phyloP scores from a whole-genome alignment of 768 basidiomycete species.

The Termitomyces sp. region DNA sequence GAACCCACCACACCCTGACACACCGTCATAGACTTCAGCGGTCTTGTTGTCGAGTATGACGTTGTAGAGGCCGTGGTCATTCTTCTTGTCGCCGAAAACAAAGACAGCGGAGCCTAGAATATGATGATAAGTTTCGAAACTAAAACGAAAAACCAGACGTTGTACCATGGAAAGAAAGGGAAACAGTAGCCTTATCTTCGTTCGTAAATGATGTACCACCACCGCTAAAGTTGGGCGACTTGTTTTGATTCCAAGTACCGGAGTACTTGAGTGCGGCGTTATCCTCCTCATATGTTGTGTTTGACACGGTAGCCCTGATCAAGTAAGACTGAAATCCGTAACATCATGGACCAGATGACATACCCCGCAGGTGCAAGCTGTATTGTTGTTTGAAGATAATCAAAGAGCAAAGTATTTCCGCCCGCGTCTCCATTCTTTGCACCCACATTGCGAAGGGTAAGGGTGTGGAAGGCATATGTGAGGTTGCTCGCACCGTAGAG shows the following conservation, averaged over 20 bases:
- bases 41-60: slow-evolving; percentile 31
- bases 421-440: slow-evolving; percentile 27
- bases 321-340: background rate
- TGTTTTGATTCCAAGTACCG: slow-evolving; percentile 37
- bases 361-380: slow-evolving; percentile 40
- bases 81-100: slow-evolving; percentile 44
- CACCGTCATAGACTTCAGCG: slow-evolving; percentile 28
- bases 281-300: slow-evolving; percentile 36
- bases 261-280: slow-evolving; percentile 30
- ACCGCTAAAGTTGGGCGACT: slow-evolving; percentile 37
- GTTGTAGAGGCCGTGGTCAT: slow-evolving; percentile 40
- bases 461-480: slow-evolving; percentile 30
- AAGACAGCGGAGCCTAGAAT: slow-evolving; percentile 35
- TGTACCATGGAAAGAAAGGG: slow-evolving; percentile 35
- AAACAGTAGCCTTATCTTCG: slow-evolving; percentile 31
- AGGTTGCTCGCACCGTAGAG: slow-evolving; percentile 29
- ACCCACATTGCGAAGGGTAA: slow-evolving; percentile 37
- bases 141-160: background rate
- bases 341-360: slow-evolving; percentile 3
- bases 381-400: slow-evolving; percentile 34
- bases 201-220: slow-evolving; percentile 39
- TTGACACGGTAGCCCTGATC: slow-evolving; percentile 32
- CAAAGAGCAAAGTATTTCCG: slow-evolving; percentile 33
- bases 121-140: background rate
- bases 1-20: slow-evolving; percentile 41